Base-by-base conservation (phyloP, 2,329 filamentous ascomycete genomes). In the Colletotrichum echinochloae region DNA sequence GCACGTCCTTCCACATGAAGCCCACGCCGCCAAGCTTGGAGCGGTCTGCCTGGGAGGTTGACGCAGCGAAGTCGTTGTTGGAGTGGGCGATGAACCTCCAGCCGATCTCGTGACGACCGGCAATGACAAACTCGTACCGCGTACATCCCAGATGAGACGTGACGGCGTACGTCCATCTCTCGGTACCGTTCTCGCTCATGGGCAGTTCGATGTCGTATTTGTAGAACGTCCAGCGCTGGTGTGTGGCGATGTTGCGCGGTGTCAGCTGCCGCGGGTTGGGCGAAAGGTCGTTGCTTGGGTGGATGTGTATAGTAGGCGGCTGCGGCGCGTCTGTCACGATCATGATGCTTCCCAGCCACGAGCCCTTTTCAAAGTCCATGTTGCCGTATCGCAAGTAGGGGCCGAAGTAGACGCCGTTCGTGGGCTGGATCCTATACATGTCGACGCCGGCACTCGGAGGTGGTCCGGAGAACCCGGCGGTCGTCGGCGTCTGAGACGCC, bases 1-100 rank as follows among this genome's bases (percentile, higher is more conserved):
- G 87, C 35, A 99, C 95, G 76, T 99, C 96, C 77, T 98, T 98
- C 96, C 96, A 99, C 95, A 99, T 97, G 78, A 96, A 93, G 0
- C 95, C 94, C 1, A 97, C 88, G 1, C 96, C 96, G 37, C 96
- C 96, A 1, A 98, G 87, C 75, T 92, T 93, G 39, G 91, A 89
- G 52, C 95, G 89, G 75, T 99, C 96, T 72, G 92, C 94, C 65
- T 94, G 91, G 72, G 91, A 94, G 1, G 97, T 96, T 73, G 92
- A 92, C 35, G 97, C 87, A 0, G 94, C 92, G 79, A 98, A 99
- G 79, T 99, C 96, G 77, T 98, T 98, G 4, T 95, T 95, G 18
- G 95, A 98, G 76, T 97, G 96, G 14, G 95, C 94, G 75, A 98
- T 92, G 79, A 98, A 98, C 30, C 95, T 91, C 96, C 96, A 99